Evolutionary conservation across 208 protist genomes (phyloP).

Genomic region (Leishmania aethiopica): DNA sequence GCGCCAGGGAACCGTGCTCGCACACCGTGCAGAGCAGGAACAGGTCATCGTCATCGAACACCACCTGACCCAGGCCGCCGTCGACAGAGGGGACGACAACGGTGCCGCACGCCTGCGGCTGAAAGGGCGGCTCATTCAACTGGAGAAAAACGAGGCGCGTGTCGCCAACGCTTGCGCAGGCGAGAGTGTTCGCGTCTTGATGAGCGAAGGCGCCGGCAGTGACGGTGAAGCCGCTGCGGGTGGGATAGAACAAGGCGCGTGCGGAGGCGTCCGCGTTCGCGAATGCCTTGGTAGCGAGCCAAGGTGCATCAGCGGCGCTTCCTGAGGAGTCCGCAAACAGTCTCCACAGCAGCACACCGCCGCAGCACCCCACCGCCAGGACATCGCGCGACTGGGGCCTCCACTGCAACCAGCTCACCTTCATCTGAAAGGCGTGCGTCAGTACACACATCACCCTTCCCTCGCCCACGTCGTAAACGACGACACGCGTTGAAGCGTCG

Average conservation of each 20-base stretch:
- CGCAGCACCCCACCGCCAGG: slow-evolving; percentile 72
- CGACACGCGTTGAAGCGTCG: slow-evolving; percentile 44
- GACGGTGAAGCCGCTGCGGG: slow-evolving; percentile 29
- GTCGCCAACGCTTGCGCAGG: slow-evolving; percentile 51
- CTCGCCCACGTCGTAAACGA: slow-evolving; percentile 63
- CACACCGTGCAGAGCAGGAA: slow-evolving; percentile 62
- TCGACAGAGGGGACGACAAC: slow-evolving; percentile 47
- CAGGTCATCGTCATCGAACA: slow-evolving; percentile 76
- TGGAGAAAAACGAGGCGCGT: slow-evolving; percentile 66
- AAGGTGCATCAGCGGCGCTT: neutral
- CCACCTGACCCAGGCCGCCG: slow-evolving; percentile 51
- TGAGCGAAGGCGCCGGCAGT: slow-evolving; percentile 62
- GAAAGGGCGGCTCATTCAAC: slow-evolving; percentile 40
- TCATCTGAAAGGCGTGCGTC: slow-evolving; percentile 74
- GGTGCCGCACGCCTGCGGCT: slow-evolving; percentile 11
- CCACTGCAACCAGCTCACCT: slow-evolving; percentile 67
- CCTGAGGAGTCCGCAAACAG: slow-evolving; percentile 19
- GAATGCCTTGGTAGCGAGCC: neutral
- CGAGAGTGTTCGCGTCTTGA: slow-evolving; percentile 57
- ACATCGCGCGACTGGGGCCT: slow-evolving; percentile 69
- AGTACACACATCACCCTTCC: slow-evolving; percentile 46
- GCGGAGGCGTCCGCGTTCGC: slow-evolving; percentile 22
- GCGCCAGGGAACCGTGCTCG: slow-evolving; percentile 41
- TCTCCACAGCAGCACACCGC: slow-evolving; percentile 77
- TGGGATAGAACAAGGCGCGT: slow-evolving; percentile 73